Base-by-base conservation (phyloP, 495 filamentous ascomycete genomes). In the Parathielavia appendiculata region DNA sequence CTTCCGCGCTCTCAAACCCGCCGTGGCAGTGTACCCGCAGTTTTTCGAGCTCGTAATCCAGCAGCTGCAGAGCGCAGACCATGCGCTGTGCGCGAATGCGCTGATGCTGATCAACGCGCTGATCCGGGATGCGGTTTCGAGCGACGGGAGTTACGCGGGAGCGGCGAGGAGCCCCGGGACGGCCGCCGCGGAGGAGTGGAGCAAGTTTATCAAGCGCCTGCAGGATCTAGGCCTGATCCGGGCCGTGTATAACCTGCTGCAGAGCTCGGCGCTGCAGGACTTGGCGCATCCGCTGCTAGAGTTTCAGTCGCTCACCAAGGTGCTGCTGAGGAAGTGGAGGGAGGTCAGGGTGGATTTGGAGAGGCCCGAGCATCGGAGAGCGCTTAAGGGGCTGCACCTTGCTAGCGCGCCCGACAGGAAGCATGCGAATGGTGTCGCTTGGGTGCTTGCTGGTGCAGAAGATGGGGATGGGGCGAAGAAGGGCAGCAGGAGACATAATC, bases 141-240 rank as follows among this genome's bases (percentile, higher is more conserved):
- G 84, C 69, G 90, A 92, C 51, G 78, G 57, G 22, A 16, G 62
- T 51, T 49, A 13, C 41, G 48, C 51, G 51, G 19, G 38, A 50
- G 64, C 53, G 51, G 30, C 13, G 17, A 76, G 70, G 63, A 66
- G 65, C 1, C 60, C 56, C 55, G 77, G 63, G 1, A 61, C 50
- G 55, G 75, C 70, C 1, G 65, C 69, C 10, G 80, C 78, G 23
- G 82, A 84, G 63, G 92, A 97, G 67, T 99, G 95, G 95, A 89
- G 91, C 16, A 91, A 87, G 59, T 95, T 97, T 66, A 92, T 99
- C 56, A 95, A 95, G 72, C 80, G 83, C 63, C 72, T 97, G 56
- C 95, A 97, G 67, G 92, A 97, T 72, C 74, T 97, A 23, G 95
- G 93, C 0, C 83, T 96, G 40, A 97, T 97, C 57, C 90, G 91